Evolutionary conservation across 148 eudicot species (phyloP), one percentile per base, ranked within the genome.

Genomic region (Rhododendron williamsianum): DNA sequence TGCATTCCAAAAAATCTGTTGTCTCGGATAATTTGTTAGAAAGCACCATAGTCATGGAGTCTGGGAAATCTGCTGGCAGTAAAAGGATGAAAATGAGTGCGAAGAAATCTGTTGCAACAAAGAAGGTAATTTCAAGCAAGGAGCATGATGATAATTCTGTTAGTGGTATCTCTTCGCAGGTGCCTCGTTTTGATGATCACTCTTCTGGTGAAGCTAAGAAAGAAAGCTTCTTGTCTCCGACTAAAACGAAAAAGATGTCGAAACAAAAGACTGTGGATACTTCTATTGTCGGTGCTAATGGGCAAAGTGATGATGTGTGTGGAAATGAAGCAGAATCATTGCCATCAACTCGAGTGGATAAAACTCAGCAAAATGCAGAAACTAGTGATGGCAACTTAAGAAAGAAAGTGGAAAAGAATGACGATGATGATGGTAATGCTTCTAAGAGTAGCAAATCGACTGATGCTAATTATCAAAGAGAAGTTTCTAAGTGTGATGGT

Each of bases 51-150:
- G 80, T 27, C 58, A 43, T 84, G 58, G 86, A 83, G 74, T 69
- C 60, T 77, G 91, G 74, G 78, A 90, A 81, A 38, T 69, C 85
- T 25, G 65, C 71, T 71, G 91, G 86, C 85, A 87, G 77, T 49
- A 86, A 25, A 89, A 93, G 86, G 87, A 88, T 86, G 82, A 89
- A 86, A 67, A 89, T 45, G 87, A 89, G 80, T 81, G 85, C 86
- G 12, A 89, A 88, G 86, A 91, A 83, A 58, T 84, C 89, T 82
- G 83, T 69, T 56, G 81, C 84, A 63, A 80, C 49, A 84, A 82
- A 83, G 58, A 82, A 84, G 58, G 86, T 89, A 2, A 9, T 54
- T 65, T 85, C 87, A 56, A 87, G 82, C 82, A 63, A 30, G 73
- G 89, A 88, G 49, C 77, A 78, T 25, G 33, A 49, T 84, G 65